Conservation (phyloP, 768 basidiomycete species). For the Jaapia argillacea region DNA sequence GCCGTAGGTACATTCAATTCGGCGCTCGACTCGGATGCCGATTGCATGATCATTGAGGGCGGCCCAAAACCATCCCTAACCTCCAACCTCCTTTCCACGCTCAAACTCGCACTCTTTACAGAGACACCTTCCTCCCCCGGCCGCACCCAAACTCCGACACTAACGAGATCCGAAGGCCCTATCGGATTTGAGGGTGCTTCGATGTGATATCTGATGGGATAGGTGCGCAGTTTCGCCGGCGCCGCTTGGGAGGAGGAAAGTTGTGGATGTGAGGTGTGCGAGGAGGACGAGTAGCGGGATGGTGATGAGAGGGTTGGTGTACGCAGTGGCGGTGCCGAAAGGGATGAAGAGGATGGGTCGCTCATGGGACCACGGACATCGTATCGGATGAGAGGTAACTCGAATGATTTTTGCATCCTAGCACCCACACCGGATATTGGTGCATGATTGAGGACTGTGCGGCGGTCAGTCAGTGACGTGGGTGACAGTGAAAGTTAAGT, state of each 20-base stretch:
- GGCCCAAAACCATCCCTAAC: too few relatives aligned
- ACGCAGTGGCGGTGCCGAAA: conserved; percentile 20
- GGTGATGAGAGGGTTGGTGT: not conserved
- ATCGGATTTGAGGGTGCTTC: not conserved
- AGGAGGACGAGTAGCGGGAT: not conserved
- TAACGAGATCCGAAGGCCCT: not conserved
- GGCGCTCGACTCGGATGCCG: too few relatives aligned
- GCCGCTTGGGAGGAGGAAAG: not conserved
- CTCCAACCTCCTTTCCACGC: not conserved
- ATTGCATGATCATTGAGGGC: too few relatives aligned
- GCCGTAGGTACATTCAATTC: too few relatives aligned
- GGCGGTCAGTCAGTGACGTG: too few relatives aligned
- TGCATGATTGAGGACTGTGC: conserved; percentile 55
- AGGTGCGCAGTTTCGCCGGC: not conserved
- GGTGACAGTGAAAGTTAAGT: conserved; percentile 6
- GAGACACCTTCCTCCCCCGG: not conserved
- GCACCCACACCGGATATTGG: conserved; percentile 58
- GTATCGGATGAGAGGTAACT: conserved; percentile 63
- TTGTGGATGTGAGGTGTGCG: not conserved
- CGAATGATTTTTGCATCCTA: conserved; percentile 60
- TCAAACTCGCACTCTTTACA: not conserved
- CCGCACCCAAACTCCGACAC: not conserved
- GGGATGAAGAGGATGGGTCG: conserved; percentile 22
- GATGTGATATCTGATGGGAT: not conserved
- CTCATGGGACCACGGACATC: conserved; percentile 37